Evolutionary conservation across 83 land plant genomes (phyloP).

Genomic region (Picea mariana): DNA sequence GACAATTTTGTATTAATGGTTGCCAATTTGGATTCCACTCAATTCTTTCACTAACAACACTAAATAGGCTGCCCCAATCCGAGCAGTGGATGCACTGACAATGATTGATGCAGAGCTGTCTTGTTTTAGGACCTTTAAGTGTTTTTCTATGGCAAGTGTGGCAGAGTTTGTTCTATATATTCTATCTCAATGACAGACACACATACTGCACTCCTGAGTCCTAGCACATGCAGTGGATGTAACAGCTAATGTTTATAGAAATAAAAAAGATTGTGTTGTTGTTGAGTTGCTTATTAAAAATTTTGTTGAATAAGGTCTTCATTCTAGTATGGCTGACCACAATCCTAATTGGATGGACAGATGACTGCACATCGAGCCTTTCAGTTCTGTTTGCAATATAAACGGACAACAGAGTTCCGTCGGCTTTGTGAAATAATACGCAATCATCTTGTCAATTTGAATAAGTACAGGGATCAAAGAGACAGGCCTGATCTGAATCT

Average conservation of each 20-base stretch:
- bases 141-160: no score
- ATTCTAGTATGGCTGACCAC: not conserved
- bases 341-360: slow-evolving; percentile 30
- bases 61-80: not conserved
- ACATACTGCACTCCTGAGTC: no score
- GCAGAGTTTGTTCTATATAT: no score
- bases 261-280: no score
- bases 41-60: not conserved
- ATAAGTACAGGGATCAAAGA: slow-evolving; percentile 92
- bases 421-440: slow-evolving; percentile 91
- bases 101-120: not conserved
- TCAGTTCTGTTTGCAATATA: slow-evolving; percentile 95
- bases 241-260: no score
- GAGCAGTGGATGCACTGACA: not conserved
- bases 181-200: no score
- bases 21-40: not conserved
- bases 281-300: not conserved
- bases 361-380: slow-evolving; percentile 97
- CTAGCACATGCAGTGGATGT: no score
- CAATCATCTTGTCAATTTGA: slow-evolving; percentile 83
- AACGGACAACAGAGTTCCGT: slow-evolving; percentile 93
- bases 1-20: not conserved
- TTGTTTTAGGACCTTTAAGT: not conserved
- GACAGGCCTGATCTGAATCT: slow-evolving; percentile 89
- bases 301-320: not conserved